These are phyloP conservation scores for Coemansia sp. DNA, from an alignment of 192 early-diverging fungal species.

Conservation along the genomic window DNA sequence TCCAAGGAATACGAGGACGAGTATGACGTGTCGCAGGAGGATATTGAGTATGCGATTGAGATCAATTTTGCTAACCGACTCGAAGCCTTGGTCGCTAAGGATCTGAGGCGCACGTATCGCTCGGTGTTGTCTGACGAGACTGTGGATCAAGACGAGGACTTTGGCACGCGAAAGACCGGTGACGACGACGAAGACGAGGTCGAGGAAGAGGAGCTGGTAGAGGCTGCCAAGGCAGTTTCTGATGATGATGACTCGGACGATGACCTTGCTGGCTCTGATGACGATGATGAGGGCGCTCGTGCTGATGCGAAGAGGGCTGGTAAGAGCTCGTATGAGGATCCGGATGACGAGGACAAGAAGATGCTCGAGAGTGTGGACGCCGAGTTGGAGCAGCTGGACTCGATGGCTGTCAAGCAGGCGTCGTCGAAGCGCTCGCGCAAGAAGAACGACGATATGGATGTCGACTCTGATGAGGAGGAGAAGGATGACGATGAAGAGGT, in stretches of 20 bases:
- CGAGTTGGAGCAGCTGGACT: slow-evolving; percentile 51
- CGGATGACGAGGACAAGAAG: slow-evolving; percentile 84
- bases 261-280: slow-evolving; percentile 55
- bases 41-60: slow-evolving; percentile 78
- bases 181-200: slow-evolving; percentile 30
- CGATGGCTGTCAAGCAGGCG: slow-evolving; percentile 17
- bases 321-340: slow-evolving; percentile 76
- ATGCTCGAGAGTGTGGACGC: slow-evolving; percentile 52
- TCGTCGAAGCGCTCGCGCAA: slow-evolving; percentile 2
- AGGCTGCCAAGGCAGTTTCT: slow-evolving; percentile 9
- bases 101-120: slow-evolving; percentile 69
- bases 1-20: slow-evolving; percentile 75
- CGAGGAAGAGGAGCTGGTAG: slow-evolving; percentile 26
- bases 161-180: slow-evolving; percentile 10
- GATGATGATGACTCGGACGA: slow-evolving; percentile 46
- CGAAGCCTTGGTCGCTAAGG: slow-evolving; percentile 74
- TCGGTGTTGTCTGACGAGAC: slow-evolving; percentile 51
- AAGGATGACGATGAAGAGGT: slow-evolving; percentile 52
- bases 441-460: slow-evolving; percentile 22
- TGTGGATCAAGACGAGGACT: slow-evolving; percentile 14
- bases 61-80: slow-evolving; percentile 71
- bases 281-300: slow-evolving; percentile 68
- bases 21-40: slow-evolving; percentile 68
- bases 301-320: slow-evolving; percentile 63
- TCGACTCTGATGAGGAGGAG: slow-evolving; percentile 29